Evolutionary conservation across 805 yeast genomes (phyloP).

Genomic region (Ogataea philodendri): DNA sequence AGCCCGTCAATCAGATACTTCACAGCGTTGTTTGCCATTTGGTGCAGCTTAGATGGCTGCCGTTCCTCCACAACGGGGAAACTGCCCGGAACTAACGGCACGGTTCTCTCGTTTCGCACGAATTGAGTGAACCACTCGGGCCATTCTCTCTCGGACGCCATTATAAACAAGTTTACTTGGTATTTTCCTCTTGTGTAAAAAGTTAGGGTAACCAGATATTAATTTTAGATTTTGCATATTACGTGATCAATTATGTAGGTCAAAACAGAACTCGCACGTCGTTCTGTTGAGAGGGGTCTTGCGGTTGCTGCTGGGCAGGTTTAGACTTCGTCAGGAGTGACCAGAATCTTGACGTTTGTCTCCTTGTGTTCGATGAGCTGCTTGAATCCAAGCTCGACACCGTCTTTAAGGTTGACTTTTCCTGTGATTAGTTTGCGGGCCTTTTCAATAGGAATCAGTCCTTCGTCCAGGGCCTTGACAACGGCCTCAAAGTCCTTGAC

Average conservation of each 20-base stretch:
- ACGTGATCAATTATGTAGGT: neutral
- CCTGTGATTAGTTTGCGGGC: slow-evolving; percentile 39
- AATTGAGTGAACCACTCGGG: too few relatives aligned
- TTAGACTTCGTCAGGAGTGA: slow-evolving; percentile 34
- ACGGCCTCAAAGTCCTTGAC: slow-evolving; percentile 44
- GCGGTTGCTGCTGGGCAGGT: too few relatives aligned
- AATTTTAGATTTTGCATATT: neutral
- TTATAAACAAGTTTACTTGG: too few relatives aligned
- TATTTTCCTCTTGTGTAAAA: too few relatives aligned
- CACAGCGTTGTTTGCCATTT: slow-evolving; percentile 13
- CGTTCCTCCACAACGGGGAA: slow-evolving; percentile 18
- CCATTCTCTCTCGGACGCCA: too few relatives aligned
- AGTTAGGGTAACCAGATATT: too few relatives aligned
- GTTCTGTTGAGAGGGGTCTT: too few relatives aligned
- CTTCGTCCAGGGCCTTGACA: slow-evolving; percentile 39
- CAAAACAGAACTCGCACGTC: too few relatives aligned
- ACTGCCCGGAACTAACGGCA: slow-evolving; percentile 25
- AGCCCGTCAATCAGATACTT: slow-evolving; percentile 15
- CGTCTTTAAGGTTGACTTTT: slow-evolving; percentile 39
- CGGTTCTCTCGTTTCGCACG: too few relatives aligned
- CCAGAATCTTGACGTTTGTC: slow-evolving; percentile 44
- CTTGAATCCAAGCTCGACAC: slow-evolving; percentile 41
- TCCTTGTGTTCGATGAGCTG: slow-evolving; percentile 44
- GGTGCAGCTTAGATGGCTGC: slow-evolving; percentile 27
- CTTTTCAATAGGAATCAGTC: slow-evolving; percentile 36